Percentiles rank a stretch among this genome's conserved stretches.
phyloP scores from a whole-genome alignment of 257 asterid species.

The Capsicum chinense region DNA sequence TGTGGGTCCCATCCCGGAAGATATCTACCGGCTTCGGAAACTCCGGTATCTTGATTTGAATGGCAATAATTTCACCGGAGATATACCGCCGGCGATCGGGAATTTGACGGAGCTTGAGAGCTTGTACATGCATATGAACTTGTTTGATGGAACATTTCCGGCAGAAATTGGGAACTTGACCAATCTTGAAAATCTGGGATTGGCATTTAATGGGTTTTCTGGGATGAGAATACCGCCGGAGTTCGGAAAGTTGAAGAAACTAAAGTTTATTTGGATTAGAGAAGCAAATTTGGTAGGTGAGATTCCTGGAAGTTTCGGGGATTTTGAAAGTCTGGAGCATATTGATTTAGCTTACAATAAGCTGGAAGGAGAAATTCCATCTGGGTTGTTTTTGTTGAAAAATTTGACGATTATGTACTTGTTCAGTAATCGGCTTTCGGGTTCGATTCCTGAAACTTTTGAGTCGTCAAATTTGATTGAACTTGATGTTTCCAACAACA shows the following conservation, averaged over 20 bases:
- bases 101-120: constrained; percentile 49
- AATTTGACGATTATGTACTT: constrained; percentile 54
- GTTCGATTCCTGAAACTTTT: constrained; percentile 58
- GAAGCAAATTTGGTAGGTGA: constrained; percentile 50
- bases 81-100: constrained; percentile 71
- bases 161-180: constrained; percentile 60
- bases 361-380: constrained; percentile 46
- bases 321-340: constrained; percentile 40
- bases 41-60: constrained; percentile 58
- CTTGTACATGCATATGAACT: constrained; percentile 47
- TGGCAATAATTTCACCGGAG: constrained; percentile 79
- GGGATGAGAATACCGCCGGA: constrained; percentile 61
- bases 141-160: constrained; percentile 73
- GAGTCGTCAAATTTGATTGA: constrained; percentile 52
- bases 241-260: constrained; percentile 57
- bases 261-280: constrained; percentile 55
- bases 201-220: constrained; percentile 62
- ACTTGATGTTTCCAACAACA: constrained; percentile 63
- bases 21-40: constrained; percentile 49
- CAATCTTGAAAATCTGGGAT: constrained; percentile 58
- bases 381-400: constrained; percentile 56
- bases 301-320: constrained; percentile 48
- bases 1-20: constrained; percentile 62
- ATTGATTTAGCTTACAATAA: constrained; percentile 47
- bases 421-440: constrained; percentile 60